These are phyloP conservation scores for Lolium rigidum DNA, from an alignment of 176 grass and related monocot genomes.

Conservation along the genomic window DNA sequence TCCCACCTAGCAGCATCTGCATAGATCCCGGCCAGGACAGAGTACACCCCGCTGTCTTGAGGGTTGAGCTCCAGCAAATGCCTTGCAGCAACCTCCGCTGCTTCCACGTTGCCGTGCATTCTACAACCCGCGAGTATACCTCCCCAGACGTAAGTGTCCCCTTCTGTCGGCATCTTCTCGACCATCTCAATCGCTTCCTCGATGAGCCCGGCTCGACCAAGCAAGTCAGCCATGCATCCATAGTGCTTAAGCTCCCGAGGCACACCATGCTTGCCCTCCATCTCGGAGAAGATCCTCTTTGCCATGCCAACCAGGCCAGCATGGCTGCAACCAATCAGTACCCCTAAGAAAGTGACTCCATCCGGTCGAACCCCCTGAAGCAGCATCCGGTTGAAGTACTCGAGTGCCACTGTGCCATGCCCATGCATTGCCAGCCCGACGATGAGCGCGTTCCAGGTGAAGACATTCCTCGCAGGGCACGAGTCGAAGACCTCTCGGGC, in stretches of 20 bases:
- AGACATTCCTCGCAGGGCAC: constrained; percentile 40
- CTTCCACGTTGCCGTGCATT: constrained; percentile 57
- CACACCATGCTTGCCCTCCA: constrained; percentile 51
- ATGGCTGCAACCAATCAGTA: constrained; percentile 68
- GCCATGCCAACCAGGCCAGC: constrained; percentile 56
- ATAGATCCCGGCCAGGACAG: constrained; percentile 60
- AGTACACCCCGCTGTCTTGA: constrained; percentile 61
- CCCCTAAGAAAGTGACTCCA: constrained; percentile 57
- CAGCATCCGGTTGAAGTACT: constrained; percentile 59
- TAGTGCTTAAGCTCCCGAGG: constrained; percentile 65
- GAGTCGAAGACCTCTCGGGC: constrained; percentile 53
- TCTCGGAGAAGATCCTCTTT: constrained; percentile 53
- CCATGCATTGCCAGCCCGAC: constrained; percentile 69
- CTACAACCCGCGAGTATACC: constrained; percentile 68
- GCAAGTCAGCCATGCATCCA: constrained; percentile 72
- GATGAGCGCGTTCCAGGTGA: constrained; percentile 73
- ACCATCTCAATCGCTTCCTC: constrained; percentile 65
- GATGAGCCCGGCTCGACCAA: constrained; percentile 59
- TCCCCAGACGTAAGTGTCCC: constrained; percentile 63
- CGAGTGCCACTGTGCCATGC: constrained; percentile 42
- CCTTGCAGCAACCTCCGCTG: constrained; percentile 50
- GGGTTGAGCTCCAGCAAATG: constrained; percentile 60
- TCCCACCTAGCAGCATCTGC: constrained; percentile 61
- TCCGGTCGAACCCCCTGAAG: constrained; percentile 46
- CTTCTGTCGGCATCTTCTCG: constrained; percentile 54